Base-by-base conservation (phyloP, 352 stramenopile genomes). In the Phytophthora macrochlamydospora region DNA sequence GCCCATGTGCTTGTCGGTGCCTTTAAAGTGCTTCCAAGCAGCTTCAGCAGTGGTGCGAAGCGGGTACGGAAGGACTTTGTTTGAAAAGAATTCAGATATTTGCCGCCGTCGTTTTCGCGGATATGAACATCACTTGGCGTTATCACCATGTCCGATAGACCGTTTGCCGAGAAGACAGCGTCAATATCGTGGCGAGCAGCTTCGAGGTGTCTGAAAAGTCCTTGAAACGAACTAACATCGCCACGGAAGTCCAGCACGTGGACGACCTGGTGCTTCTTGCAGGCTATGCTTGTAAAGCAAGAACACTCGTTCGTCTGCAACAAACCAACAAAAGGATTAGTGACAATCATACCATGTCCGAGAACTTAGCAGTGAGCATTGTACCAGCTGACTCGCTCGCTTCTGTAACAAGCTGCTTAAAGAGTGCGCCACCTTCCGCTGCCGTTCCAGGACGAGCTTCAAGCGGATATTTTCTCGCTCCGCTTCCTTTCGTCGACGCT, bases 401-500 rank as follows among this genome's bases (percentile, higher is more conserved):
- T 74, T 71, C 42, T 74, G 60, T 28, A 84, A 54, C n/a, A 81
- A 49, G 35, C 52, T 70, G 44, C 73, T 68, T 12, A 88, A 54
- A 4, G 56, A 72, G 42, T 64, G 73, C 28, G 67, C 69, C 9
- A 84, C 67, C 35, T 72, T 77, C 43, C 71, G 65, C 42, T 88
- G 76, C 13, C 73, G 66, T 37, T 85, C 74, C 33, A 88, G 56
- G 50, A 79, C 33, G 9, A 69, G 51, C 51, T 71, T 74, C 12
- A 78, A 66, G 18, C 51, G 69, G 11, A 71, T 71, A 37, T 78
- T 78, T n/a, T 78, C 65, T 9, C 56, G 67, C 35, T 78, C 69
- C 9, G 65, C 61, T 38, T 71, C 57, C 42, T 68, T 59, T 4
- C 66, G 57, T 12, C 57, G 56, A 9, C 43, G 59, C 11, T 61